Conservation (phyloP, 1,139 yeast species). For the Debaryomycetaceae sp. region DNA sequence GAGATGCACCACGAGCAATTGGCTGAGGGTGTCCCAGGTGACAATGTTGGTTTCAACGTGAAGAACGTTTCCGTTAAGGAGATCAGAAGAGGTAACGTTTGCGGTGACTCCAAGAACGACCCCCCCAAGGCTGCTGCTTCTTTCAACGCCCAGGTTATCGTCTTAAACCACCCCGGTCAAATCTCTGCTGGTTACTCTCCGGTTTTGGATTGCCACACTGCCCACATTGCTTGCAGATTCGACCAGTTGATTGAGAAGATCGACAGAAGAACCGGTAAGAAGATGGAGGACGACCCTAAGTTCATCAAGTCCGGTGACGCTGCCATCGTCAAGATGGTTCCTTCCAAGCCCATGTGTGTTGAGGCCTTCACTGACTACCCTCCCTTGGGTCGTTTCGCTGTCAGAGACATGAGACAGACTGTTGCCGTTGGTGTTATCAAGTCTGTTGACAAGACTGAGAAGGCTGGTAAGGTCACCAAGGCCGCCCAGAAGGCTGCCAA, state of each 20-base stretch:
- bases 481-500: conserved; percentile 98
- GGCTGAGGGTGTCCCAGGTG: conserved; percentile 86
- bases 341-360: conserved; percentile 97
- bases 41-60: conserved; percentile 93
- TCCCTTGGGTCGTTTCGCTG: conserved; percentile 99
- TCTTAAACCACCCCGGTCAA: conserved; percentile 93
- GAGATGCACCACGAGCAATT: conserved; percentile 93
- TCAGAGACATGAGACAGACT: conserved; percentile 99
- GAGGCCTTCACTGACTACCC: conserved; percentile 97
- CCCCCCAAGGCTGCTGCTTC: conserved; percentile 82
- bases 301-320: conserved; percentile 92
- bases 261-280: conserved; percentile 94
- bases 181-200: conserved; percentile 92
- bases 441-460: conserved; percentile 93
- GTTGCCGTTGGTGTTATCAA: conserved; percentile 99
- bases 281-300: conserved; percentile 77
- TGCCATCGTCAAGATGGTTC: conserved; percentile 86
- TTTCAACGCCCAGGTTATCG: conserved; percentile 86
- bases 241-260: conserved; percentile 81
- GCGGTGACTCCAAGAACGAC: conserved; percentile 94
- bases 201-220: conserved; percentile 92
- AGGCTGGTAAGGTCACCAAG: conserved; percentile 99
- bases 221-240: conserved; percentile 92
- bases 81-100: conserved; percentile 92
- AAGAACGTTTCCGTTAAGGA: conserved; percentile 93